Evolutionary conservation across 371 early-diverging fungal species (phyloP).

Genomic region (Zopfochytrium polystomum): DNA sequence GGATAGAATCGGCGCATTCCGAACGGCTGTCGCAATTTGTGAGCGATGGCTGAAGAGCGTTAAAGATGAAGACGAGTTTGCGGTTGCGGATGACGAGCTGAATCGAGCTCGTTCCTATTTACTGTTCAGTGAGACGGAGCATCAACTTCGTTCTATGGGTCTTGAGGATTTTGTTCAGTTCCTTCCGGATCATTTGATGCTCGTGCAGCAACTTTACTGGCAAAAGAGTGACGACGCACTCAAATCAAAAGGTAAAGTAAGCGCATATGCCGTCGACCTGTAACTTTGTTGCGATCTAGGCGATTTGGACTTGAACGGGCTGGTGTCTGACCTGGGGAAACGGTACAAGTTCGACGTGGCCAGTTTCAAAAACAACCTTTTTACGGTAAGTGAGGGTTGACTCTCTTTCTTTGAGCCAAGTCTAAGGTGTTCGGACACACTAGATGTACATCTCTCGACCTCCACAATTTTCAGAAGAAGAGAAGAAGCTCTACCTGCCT

Average conservation of each 20-base stretch:
- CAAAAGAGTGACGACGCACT: conserved; percentile 28
- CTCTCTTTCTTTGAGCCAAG: not conserved
- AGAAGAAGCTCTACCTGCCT: conserved; percentile 41
- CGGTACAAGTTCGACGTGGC: conserved; percentile 28
- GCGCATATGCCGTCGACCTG: not conserved
- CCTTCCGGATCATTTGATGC: conserved; percentile 11
- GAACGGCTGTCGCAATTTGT: conserved; percentile 3
- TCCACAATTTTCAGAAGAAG: conserved; percentile 13
- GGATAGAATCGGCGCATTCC: conserved; percentile 41
- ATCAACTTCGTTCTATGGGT: conserved; percentile 22
- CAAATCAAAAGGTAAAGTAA: conserved; percentile 16
- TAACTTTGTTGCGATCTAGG: conserved; percentile 14
- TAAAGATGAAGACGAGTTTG: not conserved
- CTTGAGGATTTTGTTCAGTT: conserved; percentile 17
- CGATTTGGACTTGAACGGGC: conserved; percentile 34
- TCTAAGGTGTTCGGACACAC: not conserved
- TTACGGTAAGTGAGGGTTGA: conserved; percentile 18
- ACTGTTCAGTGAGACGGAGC: conserved; percentile 44
- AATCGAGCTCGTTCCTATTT: too few relatives aligned
- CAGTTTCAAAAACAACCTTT: conserved; percentile 11
- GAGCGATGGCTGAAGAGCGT: not conserved
- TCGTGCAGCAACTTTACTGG: conserved; percentile 31
- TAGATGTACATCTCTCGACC: conserved; percentile 27
- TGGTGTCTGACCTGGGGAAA: conserved; percentile 33
- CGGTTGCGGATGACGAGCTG: too few relatives aligned